These are phyloP conservation scores for Trifolium pratense DNA, from an alignment of 306 rosid species.

Conservation along the genomic window DNA sequence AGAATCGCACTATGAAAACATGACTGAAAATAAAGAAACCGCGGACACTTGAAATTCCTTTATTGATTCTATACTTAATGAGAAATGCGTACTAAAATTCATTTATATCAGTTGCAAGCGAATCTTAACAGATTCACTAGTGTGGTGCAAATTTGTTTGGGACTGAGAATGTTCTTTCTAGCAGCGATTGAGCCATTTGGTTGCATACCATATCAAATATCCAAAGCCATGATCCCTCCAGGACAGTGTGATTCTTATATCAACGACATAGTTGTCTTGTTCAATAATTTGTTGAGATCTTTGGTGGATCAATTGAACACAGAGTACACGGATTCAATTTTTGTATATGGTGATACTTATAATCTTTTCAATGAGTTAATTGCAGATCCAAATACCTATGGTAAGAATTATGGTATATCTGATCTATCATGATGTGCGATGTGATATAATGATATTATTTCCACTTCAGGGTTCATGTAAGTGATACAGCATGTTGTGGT, in stretches of 20 bases:
- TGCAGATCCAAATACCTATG: conserved; percentile 29
- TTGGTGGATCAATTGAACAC: conserved; percentile 45
- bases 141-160: too few relatives aligned
- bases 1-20: too few relatives aligned
- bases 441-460: neutral
- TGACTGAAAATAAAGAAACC: too few relatives aligned
- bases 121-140: too few relatives aligned
- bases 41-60: too few relatives aligned
- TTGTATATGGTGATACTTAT: conserved; percentile 44
- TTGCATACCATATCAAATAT: conserved; percentile 50
- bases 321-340: conserved; percentile 31
- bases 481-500: conserved; percentile 49
- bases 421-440: neutral
- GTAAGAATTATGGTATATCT: conserved; percentile 36
- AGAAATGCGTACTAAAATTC: too few relatives aligned
- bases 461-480: conserved; percentile 44
- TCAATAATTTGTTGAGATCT: conserved; percentile 41
- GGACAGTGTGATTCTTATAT: conserved; percentile 27
- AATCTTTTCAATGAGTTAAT: conserved; percentile 23
- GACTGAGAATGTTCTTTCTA: conserved; percentile 48
- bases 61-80: too few relatives aligned
- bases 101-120: too few relatives aligned
- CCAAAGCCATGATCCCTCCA: conserved; percentile 7
- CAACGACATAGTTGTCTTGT: conserved; percentile 37
- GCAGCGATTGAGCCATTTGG: conserved; percentile 52